Percentiles rank a stretch among this genome's conserved stretches.
Conservation (phyloP, 768 basidiomycete genomes). For the Guyanaporus albipodus region DNA sequence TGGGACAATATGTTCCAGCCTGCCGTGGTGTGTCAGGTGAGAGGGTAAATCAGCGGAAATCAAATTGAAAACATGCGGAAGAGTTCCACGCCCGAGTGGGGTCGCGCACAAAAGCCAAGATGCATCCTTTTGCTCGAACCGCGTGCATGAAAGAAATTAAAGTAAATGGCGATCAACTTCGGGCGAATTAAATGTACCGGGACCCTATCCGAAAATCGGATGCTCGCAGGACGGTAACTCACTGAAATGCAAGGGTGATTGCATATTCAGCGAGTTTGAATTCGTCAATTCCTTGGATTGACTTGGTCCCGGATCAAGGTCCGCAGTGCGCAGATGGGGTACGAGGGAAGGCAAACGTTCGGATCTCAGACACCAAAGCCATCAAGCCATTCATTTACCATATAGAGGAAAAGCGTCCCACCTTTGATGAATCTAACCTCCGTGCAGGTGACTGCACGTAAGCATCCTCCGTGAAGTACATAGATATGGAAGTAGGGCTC, state of each 20-base stretch:
- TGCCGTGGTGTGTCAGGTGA: background rate
- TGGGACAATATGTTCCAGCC: background rate
- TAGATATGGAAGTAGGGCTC: constrained; percentile 5
- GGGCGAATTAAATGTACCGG: background rate
- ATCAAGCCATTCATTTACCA: constrained; percentile 3
- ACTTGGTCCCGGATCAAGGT: background rate
- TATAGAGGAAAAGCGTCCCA: background rate
- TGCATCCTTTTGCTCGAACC: background rate
- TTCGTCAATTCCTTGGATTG: background rate
- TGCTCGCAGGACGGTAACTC: background rate
- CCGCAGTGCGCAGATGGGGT: background rate
- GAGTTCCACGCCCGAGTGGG: background rate
- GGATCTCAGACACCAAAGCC: constrained; percentile 11
- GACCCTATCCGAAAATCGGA: constrained; percentile 3
- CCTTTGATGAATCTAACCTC: constrained; percentile 1
- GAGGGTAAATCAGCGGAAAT: constrained; percentile 1
- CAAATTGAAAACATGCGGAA: constrained; percentile 7
- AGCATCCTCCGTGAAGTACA: background rate
- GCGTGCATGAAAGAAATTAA: background rate
- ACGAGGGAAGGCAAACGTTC: constrained; percentile 1
- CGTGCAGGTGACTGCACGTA: background rate
- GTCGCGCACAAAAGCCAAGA: background rate
- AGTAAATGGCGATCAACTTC: background rate
- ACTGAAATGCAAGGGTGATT: constrained; percentile 1
- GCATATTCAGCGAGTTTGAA: background rate